These are phyloP conservation scores for Rosellinia necatrix DNA, from an alignment of 2,329 filamentous ascomycete genomes.

Conservation along the genomic window DNA sequence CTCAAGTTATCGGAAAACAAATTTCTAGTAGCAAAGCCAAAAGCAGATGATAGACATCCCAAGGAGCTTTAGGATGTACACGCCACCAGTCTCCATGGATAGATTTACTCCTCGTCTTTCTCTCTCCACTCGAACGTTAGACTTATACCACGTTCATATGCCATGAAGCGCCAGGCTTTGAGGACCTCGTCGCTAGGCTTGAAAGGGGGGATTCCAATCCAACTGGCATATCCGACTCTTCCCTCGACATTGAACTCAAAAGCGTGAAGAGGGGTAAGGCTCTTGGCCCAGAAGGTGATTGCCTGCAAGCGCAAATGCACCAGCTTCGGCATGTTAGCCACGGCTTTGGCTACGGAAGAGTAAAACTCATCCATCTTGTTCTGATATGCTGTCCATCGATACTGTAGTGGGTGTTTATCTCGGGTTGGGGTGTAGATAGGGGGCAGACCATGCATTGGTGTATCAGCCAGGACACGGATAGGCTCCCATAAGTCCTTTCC, in stretches of 20 bases:
- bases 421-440: neutral
- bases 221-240: neutral
- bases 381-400: constrained; percentile 11
- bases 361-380: constrained; percentile 21
- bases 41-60: neutral
- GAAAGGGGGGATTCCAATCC: constrained; percentile 12
- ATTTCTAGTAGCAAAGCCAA: neutral
- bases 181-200: neutral
- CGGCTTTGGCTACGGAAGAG: constrained; percentile 6
- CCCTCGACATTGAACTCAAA: neutral
- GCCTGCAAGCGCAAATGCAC: constrained; percentile 9
- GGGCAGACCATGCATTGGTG: constrained; percentile 9
- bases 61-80: neutral
- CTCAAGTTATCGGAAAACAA: neutral
- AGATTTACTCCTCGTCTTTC: neutral
- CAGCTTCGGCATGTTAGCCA: constrained; percentile 19
- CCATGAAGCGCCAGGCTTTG: constrained; percentile 12
- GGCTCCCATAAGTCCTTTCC: neutral
- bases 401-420: constrained; percentile 9
- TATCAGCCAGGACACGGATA: neutral
- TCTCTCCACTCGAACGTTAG: neutral
- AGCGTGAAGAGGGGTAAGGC: constrained; percentile 8
- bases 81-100: neutral
- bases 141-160: constrained; percentile 5
- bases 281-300: constrained; percentile 8